Base-by-base conservation (phyloP, 495 filamentous ascomycete genomes). In the Penicillium daleae region DNA sequence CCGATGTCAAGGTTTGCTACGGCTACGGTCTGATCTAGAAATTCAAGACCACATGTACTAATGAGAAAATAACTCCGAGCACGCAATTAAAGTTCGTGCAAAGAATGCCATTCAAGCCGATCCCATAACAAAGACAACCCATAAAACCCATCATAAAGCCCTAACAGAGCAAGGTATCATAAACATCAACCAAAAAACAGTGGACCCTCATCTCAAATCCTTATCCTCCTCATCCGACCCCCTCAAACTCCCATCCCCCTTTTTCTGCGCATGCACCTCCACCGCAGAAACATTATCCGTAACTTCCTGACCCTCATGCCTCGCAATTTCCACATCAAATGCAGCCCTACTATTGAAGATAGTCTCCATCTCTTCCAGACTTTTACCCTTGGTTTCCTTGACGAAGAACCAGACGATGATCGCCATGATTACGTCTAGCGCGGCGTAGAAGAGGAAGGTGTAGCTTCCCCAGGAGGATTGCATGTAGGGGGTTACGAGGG, bases 351-450 rank as follows among this genome's bases (percentile, higher is more conserved):
- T 71, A 61, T 72, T 32, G 59, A 72, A 72, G 6, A 71, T 68
- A 2, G 58, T 71, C 32, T 82, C 76, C 77, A 81, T 81, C 57
- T 82, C 79, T 61, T 83, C 80, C 8, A 83, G 66, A 58, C 74
- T 73, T 40, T 77, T 65, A 0, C 84, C 82, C 6, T 81, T 83
- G 0, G 86, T 91, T 74, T 90, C 88, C 3, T 87, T 87, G 0
- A 89, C 78, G 40, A 80, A 84, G 59, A 87, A 81, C 71, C 77
- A 86, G 6, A 86, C 85, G 79, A 83, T 84, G 1, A 80, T 15
- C 0, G 80, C 80, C 33, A 82, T 84, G 15, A 74, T 50, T 3
- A 77, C 51, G 59, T 76, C 74, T 4, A 71, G 67, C 3, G 53
- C 54, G 2, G 67, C 77, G 57, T 79, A 79, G 66, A 82, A 78